Evolutionary conservation across 2,329 filamentous ascomycete genomes (phyloP), one percentile per base, ranked within the genome.

Genomic region (Aaosphaeria pasadenensis): DNA sequence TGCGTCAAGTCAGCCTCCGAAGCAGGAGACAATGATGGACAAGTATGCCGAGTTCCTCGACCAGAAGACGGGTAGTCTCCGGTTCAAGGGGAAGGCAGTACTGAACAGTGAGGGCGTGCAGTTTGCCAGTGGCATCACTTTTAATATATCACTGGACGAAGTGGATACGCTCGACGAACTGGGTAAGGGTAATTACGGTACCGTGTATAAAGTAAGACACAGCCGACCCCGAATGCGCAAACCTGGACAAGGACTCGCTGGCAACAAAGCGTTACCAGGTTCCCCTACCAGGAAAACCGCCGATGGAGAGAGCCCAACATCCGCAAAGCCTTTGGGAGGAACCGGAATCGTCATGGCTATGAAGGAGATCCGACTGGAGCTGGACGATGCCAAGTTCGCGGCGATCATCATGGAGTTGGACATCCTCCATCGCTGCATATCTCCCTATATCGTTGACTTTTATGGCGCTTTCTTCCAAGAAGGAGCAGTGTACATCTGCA

Each of bases 391-490:
- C 54, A 99, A 99, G 71, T 96, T 99, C 66, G 87, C 89, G 5
- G 91, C 92, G 35, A 99, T 99, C 64, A 87, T 97, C 60, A 99
- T 97, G 82, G 94, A 99, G 72, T 78, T 99, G 42, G 90, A 99
- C 62, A 92, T 99, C 54, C 77, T 99, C 2, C 94, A 99, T 73
- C 88, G 94, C 59, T 99, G 94, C 64, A 79, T 94, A 3, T 96
- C 91, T 2, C 92, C 94, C 0, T 96, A 92, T 71, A 97, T 99
- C 58, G 94, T 99, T 70, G 92, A 99, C 66, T 99, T 99, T 63
- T 99, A 97, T 69, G 94, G 94, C 1, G 94, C 94, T 5, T 99
- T 99, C 70, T 99, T 96, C 78, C 94, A 99, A 66, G 94, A 99
- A 74, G 92, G 94, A 30, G 94, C 94, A 0, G 94, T 99, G 1